Evolutionary conservation across 1,139 yeast genomes (phyloP), one percentile per base, ranked within the genome.

Genomic region (Sugiyamaella grinbergsii): DNA sequence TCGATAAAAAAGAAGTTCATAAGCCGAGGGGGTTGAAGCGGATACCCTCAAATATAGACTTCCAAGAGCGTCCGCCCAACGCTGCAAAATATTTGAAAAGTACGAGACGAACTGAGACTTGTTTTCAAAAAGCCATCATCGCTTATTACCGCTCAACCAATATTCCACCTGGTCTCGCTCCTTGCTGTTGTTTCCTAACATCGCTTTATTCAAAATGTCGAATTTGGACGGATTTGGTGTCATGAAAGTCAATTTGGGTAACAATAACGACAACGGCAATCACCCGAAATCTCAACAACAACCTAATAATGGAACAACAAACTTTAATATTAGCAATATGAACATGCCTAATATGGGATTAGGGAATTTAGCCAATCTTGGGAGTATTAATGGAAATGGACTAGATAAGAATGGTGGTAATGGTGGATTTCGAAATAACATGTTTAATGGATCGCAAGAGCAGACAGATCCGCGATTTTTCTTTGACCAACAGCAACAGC

Each of bases 191-290:
- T 23, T 8, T 23, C 26, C 8, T 8, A 23, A 5, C 5, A 8
- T 23, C 26, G 26, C 26, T 8, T 8, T 8, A 8, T 29, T 29
- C 16, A 36, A 28, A 37, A 50, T 50, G 51, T 42, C 53, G 18
- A 42, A 38, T 44, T 50, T 46, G n/a, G 56, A 53, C 42, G 55
- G 55, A 22, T 53, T 53, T 23, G 56, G 56, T n/a, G 43, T 52
- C 11, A 51, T 53, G 53, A 53, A 53, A 37, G 51, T 50, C 43
- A 52, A 50, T 31, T 34, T 51, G 19, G 47, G 42, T 39, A 47
- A 42, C 42, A 42, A 28, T 34, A 41, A 47, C 42, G 42, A 42
- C 42, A 42, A 28, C 28, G 34, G 42, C 42, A 19, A 16, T 26
- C 38, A 24, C 15, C 23, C 8, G 15, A 43, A 36, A 34, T 16